These are phyloP conservation scores for Psidium friedrichsthalianum DNA, from an alignment of 345 rosid genomes.

Conservation along the genomic window DNA sequence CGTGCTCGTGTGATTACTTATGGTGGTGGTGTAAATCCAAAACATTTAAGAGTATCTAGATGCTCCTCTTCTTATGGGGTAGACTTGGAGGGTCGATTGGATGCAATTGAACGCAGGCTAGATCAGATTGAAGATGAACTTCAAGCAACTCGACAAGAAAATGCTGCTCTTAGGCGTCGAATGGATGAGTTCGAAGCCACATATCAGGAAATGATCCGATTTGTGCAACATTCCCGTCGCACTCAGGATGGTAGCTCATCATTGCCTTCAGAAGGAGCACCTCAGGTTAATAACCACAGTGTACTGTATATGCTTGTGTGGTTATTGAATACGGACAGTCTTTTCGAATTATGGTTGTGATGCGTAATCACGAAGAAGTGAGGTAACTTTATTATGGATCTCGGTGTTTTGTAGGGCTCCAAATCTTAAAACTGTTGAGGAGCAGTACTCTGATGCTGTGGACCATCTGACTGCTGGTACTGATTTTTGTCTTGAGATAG, in stretches of 20 bases:
- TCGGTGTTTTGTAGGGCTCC: background rate
- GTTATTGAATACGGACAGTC: background rate
- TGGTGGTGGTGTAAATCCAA: background rate
- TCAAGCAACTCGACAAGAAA: background rate
- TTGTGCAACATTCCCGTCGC: background rate
- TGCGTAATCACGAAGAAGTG: background rate
- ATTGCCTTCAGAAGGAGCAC: background rate
- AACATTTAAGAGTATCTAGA: background rate
- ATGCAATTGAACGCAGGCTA: background rate
- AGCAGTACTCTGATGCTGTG: background rate
- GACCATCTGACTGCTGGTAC: background rate
- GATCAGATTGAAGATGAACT: background rate
- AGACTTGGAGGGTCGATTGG: background rate
- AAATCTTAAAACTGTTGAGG: background rate
- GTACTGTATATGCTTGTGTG: background rate
- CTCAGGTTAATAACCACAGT: background rate
- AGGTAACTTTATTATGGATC: background rate
- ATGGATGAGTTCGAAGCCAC: background rate
- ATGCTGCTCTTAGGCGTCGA: background rate
- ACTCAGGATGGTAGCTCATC: background rate
- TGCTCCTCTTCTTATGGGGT: background rate
- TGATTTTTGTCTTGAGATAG: background rate
- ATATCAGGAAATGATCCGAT: background rate
- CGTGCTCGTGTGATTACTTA: background rate
- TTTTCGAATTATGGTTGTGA: background rate